These are phyloP conservation scores for Artemisia annua DNA, from an alignment of 129 eudicot species.

Conservation along the genomic window DNA sequence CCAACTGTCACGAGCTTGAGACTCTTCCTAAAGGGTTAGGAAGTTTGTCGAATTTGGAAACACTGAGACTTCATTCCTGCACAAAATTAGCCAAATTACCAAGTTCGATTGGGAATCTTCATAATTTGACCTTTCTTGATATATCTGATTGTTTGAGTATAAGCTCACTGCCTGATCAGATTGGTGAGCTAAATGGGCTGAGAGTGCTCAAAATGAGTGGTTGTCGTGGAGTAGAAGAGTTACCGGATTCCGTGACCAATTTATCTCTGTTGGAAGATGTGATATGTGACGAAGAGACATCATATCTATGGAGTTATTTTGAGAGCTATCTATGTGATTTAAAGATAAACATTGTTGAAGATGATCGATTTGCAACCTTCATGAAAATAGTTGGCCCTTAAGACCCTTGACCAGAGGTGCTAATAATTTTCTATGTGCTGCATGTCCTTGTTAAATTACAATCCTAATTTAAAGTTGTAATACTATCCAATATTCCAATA, in stretches of 20 bases:
- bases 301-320: slow-evolving; percentile 25
- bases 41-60: slow-evolving; percentile 28
- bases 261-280: slow-evolving; percentile 29
- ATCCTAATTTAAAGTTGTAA: background rate
- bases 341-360: slow-evolving; percentile 28
- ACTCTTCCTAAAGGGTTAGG: slow-evolving; percentile 37
- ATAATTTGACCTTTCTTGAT: slow-evolving; percentile 23
- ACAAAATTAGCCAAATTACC: slow-evolving; percentile 27
- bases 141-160: slow-evolving; percentile 40
- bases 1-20: slow-evolving; percentile 47
- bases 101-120: slow-evolving; percentile 16
- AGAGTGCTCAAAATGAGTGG: slow-evolving; percentile 35
- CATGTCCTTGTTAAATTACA: background rate
- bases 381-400: slow-evolving; percentile 28
- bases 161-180: slow-evolving; percentile 19
- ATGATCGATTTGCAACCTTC: slow-evolving; percentile 22
- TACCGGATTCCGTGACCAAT: slow-evolving; percentile 31
- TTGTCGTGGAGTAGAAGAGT: slow-evolving; percentile 37
- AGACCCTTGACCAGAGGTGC: background rate
- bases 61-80: slow-evolving; percentile 32
- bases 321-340: slow-evolving; percentile 13
- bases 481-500: too few relatives aligned
- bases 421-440: background rate
- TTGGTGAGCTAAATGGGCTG: slow-evolving; percentile 30
- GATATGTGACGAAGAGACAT: slow-evolving; percentile 38